A percentile compares a stretch with the other conserved stretches of the same genome.
Conservation (phyloP, 2,329 filamentous ascomycete genomes). For the Ilyonectria sp. region DNA sequence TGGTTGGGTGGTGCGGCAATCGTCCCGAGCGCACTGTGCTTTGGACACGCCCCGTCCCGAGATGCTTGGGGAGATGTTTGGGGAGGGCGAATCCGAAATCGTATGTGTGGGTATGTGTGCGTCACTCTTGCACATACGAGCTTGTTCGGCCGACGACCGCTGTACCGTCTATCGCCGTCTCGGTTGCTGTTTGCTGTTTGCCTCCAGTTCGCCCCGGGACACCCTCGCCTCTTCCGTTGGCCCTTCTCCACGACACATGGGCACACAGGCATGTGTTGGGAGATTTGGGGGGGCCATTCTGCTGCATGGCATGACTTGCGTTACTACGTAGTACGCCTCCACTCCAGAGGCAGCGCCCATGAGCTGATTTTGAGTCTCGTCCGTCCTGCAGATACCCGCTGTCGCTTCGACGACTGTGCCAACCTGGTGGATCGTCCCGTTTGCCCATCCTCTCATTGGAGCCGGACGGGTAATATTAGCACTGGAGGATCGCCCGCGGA, state of each 20-base stretch:
- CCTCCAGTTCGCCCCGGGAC: background rate
- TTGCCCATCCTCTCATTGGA: slow-evolving; percentile 39
- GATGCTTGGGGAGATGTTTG: background rate
- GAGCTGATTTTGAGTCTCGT: slow-evolving; percentile 44
- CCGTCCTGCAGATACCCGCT: slow-evolving; percentile 43
- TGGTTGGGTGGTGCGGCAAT: slow-evolving; percentile 24
- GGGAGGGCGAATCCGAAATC: background rate
- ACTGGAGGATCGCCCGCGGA: slow-evolving; percentile 33
- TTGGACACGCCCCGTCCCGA: slow-evolving; percentile 20
- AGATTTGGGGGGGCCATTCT: slow-evolving; percentile 23
- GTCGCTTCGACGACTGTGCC: slow-evolving; percentile 40
- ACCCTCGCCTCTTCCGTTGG: background rate
- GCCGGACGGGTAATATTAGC: slow-evolving; percentile 38
- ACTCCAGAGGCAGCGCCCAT: slow-evolving; percentile 42
- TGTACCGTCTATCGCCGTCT: slow-evolving; percentile 10
- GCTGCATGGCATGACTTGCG: slow-evolving; percentile 46
- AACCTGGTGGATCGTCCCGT: slow-evolving; percentile 44
- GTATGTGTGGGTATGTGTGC: slow-evolving; percentile 11
- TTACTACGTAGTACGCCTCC: slow-evolving; percentile 22
- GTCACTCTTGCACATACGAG: slow-evolving; percentile 20
- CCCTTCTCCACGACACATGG: slow-evolving; percentile 1
- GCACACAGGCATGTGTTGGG: slow-evolving; percentile 11
- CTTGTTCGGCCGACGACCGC: slow-evolving; percentile 9
- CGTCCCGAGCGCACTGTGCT: slow-evolving; percentile 16
- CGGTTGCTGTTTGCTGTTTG: background rate